Evolutionary conservation across 2,329 filamentous ascomycete genomes (phyloP).

Genomic region (Meredithiella fracta): DNA sequence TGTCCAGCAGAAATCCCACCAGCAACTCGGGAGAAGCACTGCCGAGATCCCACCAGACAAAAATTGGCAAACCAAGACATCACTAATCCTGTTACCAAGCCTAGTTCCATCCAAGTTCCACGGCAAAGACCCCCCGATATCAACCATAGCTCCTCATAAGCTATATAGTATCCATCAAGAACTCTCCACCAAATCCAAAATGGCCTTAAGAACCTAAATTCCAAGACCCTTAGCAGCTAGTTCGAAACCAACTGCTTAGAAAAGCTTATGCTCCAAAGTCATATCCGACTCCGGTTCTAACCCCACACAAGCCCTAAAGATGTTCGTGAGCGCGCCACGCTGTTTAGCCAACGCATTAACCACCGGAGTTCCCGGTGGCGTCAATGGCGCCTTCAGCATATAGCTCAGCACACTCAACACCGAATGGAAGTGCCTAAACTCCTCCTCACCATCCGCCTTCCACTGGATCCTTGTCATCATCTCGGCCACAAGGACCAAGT

Average conservation of each 20-base stretch:
- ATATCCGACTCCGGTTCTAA: conserved; percentile 96
- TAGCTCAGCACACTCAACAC: conserved; percentile 95
- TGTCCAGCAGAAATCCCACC: neutral
- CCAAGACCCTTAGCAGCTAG: neutral
- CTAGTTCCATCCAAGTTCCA: neutral
- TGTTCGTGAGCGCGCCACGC: conserved; percentile 85
- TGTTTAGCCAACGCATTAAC: conserved; percentile 94
- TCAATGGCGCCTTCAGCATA: conserved; percentile 95
- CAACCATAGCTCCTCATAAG: neutral
- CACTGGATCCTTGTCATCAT: conserved; percentile 98
- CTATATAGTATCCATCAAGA: neutral
- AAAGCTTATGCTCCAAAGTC: conserved; percentile 97
- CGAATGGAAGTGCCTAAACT: conserved; percentile 89
- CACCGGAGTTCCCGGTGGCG: conserved; percentile 84
- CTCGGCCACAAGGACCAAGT: conserved; percentile 81
- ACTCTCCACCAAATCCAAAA: neutral
- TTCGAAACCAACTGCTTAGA: conserved; percentile 30
- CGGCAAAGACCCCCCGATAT: too few species aligned
- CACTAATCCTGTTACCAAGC: neutral
- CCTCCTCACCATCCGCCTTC: conserved; percentile 46
- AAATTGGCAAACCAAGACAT: neutral
- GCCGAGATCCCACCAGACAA: neutral
- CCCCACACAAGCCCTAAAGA: conserved; percentile 94
- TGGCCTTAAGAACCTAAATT: neutral
- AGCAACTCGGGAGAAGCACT: neutral